phyloP scores from a whole-genome alignment of 495 filamentous ascomycete species.

The Neurospora tetrasperma region DNA sequence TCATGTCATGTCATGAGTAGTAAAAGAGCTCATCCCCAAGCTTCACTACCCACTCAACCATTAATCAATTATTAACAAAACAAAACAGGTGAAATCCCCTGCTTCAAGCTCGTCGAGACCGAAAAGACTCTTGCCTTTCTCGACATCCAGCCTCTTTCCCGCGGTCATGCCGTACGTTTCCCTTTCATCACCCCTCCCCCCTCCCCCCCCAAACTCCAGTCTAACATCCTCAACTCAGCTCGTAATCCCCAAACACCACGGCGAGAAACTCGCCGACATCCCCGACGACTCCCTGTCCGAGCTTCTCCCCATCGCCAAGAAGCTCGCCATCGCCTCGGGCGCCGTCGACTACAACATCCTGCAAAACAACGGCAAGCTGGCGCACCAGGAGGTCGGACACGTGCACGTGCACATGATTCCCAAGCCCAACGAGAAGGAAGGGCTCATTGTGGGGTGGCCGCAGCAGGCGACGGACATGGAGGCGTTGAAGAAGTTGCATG shows the following conservation, averaged over 20 bases:
- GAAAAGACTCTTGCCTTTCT: constrained; percentile 94
- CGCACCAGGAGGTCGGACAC: constrained; percentile 93
- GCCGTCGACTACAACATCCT: constrained; percentile 82
- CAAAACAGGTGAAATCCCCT: constrained; percentile 74
- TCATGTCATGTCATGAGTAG: too few species aligned
- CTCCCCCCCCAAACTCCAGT: not conserved
- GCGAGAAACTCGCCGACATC: constrained; percentile 83
- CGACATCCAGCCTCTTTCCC: constrained; percentile 81
- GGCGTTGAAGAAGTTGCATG: constrained; percentile 63
- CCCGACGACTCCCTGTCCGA: constrained; percentile 82
- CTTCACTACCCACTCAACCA: constrained; percentile 4
- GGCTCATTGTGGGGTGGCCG: constrained; percentile 75
- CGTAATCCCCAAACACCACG: constrained; percentile 93
- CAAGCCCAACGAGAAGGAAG: constrained; percentile 80
- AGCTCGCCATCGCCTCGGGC: constrained; percentile 65
- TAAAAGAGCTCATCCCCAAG: constrained; percentile 1
- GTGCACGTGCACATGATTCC: constrained; percentile 67
- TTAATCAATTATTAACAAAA: not conserved
- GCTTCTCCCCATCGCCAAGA: constrained; percentile 82
- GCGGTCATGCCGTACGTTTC: constrained; percentile 61
- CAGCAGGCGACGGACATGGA: constrained; percentile 69
- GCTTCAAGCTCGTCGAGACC: constrained; percentile 87
- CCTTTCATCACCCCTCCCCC: not conserved
- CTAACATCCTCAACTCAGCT: constrained; percentile 45
- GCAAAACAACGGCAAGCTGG: constrained; percentile 89